A percentile compares a stretch with the other conserved stretches of the same genome.
phyloP scores from a whole-genome alignment of 768 basidiomycete species.

The Asterophora parasitica region DNA sequence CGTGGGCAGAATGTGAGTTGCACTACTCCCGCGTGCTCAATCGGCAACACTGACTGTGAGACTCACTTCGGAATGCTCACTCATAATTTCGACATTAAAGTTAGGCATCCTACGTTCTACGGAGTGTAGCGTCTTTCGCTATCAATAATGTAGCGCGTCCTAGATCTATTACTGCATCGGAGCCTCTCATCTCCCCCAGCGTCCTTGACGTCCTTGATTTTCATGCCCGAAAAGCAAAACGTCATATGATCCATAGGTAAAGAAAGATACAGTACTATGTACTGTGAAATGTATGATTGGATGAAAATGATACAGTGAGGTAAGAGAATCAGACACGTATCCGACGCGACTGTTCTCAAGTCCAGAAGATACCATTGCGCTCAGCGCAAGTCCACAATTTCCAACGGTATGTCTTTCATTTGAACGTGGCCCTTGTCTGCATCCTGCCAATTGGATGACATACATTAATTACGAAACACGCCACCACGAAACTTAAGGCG shows the following conservation, averaged over 20 bases:
- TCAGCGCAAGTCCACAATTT: constrained; percentile 77
- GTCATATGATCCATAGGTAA: too few species aligned
- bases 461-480: too few species aligned
- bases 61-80: constrained; percentile 8
- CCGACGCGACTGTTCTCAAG: too few species aligned
- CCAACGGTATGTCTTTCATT: constrained; percentile 66
- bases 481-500: constrained; percentile 23
- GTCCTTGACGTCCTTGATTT: too few species aligned
- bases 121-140: background rate
- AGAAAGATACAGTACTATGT: too few species aligned
- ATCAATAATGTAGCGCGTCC: background rate
- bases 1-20: constrained; percentile 12
- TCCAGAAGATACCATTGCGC: background rate
- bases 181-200: too few species aligned
- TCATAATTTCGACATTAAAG: constrained; percentile 1
- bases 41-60: background rate
- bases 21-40: too few species aligned
- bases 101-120: constrained; percentile 10
- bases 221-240: too few species aligned
- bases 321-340: too few species aligned
- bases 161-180: background rate
- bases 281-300: too few species aligned
- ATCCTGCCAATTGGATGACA: constrained; percentile 41
- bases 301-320: too few species aligned
- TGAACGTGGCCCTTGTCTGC: constrained; percentile 83